Evolutionary conservation across 2,329 filamentous ascomycete species (phyloP), one percentile per base, ranked within the genome.

Genomic region (Aureobasidium mangrovei): DNA sequence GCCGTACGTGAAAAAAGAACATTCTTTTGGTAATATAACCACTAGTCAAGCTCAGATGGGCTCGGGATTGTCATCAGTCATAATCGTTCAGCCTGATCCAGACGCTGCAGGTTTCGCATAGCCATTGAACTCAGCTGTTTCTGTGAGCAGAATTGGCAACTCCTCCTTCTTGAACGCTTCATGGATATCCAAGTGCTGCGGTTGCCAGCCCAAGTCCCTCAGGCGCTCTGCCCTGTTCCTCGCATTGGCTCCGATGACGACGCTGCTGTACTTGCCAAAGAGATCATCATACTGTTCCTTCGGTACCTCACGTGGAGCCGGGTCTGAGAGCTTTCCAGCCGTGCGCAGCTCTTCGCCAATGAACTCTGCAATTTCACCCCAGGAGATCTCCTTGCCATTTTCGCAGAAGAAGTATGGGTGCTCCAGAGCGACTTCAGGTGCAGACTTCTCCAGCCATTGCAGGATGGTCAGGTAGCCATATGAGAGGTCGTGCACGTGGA

Each of bases 361-460:
- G 2, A 64, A 59, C 4, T 56, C 60, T 0, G 72, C 71, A 9
- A 69, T 63, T 4, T 72, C 70, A 18, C 61, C 61, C 74, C 74
- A 77, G 26, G 70, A 71, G 9, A 69, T 65, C 58, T 77, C 74
- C 7, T 66, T 46, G 26, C 71, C 72, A 26, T 70, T 66, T 60
- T 78, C 75, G 62, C 68, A 72, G 64, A 77, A 78, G 61, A 72
- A 77, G 60, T 77, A 78, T 0, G 73, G 74, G 56, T 77, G 75
- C 32, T 67, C 56, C 1, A 72, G 59, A 1, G 70, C 57, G 6
- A 69, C 62, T 6, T 60, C 55, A 0, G 66, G 55, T 3, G 65
- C 51, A 0, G 63, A 58, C 6, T 59, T 43, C 55, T 77, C 75
- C 18, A 77, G 63, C 55, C 69, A 67, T 59, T 76, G 73, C n/a